Evolutionary conservation across 106 monocot genomes (phyloP).

Genomic region (Apostasia shenzhenica): DNA sequence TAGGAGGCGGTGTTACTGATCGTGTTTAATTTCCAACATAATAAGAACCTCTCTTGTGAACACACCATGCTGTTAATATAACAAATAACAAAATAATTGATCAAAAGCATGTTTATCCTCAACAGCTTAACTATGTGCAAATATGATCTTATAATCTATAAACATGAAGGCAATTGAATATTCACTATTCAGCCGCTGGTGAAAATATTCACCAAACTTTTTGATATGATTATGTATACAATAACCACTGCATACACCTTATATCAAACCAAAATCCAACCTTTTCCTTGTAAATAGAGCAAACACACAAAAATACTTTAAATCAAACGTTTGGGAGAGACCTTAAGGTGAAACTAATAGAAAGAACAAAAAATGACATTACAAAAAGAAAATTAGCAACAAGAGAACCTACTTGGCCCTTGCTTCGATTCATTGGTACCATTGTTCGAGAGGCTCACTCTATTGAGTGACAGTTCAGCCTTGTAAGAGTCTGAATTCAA

Average conservation of each 20-base stretch:
- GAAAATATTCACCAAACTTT: too few relatives aligned
- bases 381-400: constrained; percentile 10
- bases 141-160: too few relatives aligned
- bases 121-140: too few relatives aligned
- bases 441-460: constrained; percentile 15
- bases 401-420: constrained; percentile 10
- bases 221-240: background rate
- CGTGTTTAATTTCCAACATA: too few relatives aligned
- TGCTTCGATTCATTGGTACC: constrained; percentile 12
- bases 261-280: background rate
- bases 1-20: too few relatives aligned
- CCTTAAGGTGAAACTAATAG: background rate
- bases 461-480: constrained; percentile 16
- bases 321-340: background rate
- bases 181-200: too few relatives aligned
- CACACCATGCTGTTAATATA: too few relatives aligned
- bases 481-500: constrained; percentile 47
- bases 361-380: background rate
- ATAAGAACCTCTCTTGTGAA: too few relatives aligned
- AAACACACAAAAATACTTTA: background rate
- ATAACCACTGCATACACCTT: background rate
- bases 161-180: too few relatives aligned
- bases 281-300: background rate
- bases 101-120: too few relatives aligned
- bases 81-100: too few relatives aligned